Conservation (phyloP, 2,329 filamentous ascomycete genomes). For the Aspergillus udagawae region DNA sequence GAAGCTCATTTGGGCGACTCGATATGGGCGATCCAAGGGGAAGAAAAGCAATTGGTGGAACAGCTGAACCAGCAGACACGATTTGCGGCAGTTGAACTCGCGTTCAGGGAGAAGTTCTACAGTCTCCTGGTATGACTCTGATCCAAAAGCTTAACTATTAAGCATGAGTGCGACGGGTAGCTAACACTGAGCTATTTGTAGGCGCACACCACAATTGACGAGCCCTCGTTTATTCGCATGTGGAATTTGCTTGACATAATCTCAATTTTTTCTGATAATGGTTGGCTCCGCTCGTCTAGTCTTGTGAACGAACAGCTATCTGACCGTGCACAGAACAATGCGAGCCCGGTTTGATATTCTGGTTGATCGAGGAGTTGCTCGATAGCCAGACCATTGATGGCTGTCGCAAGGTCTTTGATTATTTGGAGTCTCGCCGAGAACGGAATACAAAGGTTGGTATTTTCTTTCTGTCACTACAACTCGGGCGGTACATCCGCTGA, state of each 20-base stretch:
- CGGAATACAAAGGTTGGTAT: conserved; percentile 63
- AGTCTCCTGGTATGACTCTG: conserved; percentile 62
- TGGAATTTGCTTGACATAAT: conserved; percentile 95
- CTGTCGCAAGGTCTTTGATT: conserved; percentile 89
- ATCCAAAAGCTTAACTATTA: neutral
- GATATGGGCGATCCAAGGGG: conserved; percentile 36
- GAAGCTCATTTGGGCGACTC: conserved; percentile 55
- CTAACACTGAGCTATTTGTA: conserved; percentile 33
- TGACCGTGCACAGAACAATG: conserved; percentile 46
- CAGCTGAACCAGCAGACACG: conserved; percentile 51
- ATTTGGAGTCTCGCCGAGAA: conserved; percentile 87
- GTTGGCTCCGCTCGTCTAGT: conserved; percentile 46
- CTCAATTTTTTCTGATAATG: conserved; percentile 80
- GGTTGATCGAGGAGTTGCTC: conserved; percentile 88
- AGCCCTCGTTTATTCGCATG: conserved; percentile 72
- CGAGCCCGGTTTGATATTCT: conserved; percentile 78
- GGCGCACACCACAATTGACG: conserved; percentile 71
- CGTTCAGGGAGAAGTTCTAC: conserved; percentile 76
- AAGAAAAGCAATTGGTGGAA: conserved; percentile 16
- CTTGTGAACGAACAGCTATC: conserved; percentile 3
- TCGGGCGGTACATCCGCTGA: conserved; percentile 18
- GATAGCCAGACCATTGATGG: conserved; percentile 94
- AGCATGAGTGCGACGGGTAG: neutral
- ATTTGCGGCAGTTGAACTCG: conserved; percentile 74
- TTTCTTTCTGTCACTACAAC: neutral